These are phyloP conservation scores for Atalantia buxifolia DNA, from an alignment of 345 rosid species.

Conservation along the genomic window DNA sequence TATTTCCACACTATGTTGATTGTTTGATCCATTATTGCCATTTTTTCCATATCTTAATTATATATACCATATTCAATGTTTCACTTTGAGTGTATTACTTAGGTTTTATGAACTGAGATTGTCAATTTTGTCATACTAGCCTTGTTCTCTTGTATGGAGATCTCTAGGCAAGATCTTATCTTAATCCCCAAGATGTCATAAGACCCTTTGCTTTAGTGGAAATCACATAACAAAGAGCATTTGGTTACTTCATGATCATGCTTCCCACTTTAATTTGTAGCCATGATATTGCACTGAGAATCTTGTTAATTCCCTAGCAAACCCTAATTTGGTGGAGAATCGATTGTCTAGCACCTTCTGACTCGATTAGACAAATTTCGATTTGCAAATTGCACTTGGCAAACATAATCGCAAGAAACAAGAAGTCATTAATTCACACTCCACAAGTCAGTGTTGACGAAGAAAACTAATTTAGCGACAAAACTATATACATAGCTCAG, in stretches of 20 bases:
- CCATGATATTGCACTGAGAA: neutral
- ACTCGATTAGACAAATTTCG: neutral
- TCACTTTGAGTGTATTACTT: neutral
- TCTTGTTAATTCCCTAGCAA: neutral
- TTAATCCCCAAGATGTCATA: neutral
- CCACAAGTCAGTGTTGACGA: too few species aligned
- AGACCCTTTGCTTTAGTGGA: neutral
- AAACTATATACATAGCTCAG: too few species aligned
- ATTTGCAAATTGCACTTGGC: neutral
- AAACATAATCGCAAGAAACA: neutral
- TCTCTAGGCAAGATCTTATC: conserved; percentile 16
- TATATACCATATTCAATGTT: neutral
- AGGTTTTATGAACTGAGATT: neutral
- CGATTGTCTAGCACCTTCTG: neutral
- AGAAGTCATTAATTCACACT: too few species aligned
- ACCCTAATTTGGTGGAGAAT: neutral
- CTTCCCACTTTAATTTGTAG: neutral
- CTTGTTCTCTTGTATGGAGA: conserved; percentile 6
- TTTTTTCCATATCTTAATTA: neutral
- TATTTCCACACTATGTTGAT: conserved; percentile 5
- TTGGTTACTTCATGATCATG: neutral
- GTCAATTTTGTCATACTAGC: conserved; percentile 9
- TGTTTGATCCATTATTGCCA: neutral
- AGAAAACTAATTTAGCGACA: too few species aligned
- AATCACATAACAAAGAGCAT: neutral